Conservation (phyloP, 148 eudicot species). For the Gaultheria prostrata region DNA sequence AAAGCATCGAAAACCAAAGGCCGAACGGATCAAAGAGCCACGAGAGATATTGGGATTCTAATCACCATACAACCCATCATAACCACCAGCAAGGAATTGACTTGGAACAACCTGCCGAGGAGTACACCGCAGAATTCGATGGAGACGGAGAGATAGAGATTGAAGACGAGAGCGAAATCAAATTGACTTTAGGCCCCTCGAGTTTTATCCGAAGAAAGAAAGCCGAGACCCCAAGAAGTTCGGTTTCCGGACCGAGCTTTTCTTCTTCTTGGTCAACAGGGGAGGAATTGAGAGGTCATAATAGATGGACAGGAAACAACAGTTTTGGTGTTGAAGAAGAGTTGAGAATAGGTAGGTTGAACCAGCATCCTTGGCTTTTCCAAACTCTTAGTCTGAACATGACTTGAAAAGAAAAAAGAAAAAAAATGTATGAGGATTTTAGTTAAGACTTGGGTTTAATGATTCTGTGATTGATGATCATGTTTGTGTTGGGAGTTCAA, state of each 20-base stretch:
- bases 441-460: too few relatives aligned
- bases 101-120: constrained; percentile 29
- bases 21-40: constrained; percentile 19
- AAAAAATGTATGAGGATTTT: too few relatives aligned
- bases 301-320: constrained; percentile 23
- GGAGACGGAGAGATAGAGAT: constrained; percentile 20
- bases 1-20: constrained; percentile 26
- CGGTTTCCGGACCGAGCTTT: constrained; percentile 45
- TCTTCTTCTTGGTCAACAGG: constrained; percentile 53
- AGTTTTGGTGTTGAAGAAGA: constrained; percentile 23
- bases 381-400: constrained; percentile 61
- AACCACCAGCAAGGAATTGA: constrained; percentile 23
- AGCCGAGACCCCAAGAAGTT: constrained; percentile 19
- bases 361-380: constrained; percentile 63
- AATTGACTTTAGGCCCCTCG: constrained; percentile 72
- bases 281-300: constrained; percentile 6
- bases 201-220: constrained; percentile 30
- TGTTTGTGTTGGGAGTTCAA: constrained; percentile 1
- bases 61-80: constrained; percentile 12
- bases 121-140: constrained; percentile 20
- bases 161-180: constrained; percentile 59
- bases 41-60: constrained; percentile 13
- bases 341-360: constrained; percentile 31
- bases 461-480: not conserved
- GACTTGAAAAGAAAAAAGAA: constrained; percentile 26